Conservation (phyloP, 2,329 filamentous ascomycete species). For the Beauveria sp. region DNA sequence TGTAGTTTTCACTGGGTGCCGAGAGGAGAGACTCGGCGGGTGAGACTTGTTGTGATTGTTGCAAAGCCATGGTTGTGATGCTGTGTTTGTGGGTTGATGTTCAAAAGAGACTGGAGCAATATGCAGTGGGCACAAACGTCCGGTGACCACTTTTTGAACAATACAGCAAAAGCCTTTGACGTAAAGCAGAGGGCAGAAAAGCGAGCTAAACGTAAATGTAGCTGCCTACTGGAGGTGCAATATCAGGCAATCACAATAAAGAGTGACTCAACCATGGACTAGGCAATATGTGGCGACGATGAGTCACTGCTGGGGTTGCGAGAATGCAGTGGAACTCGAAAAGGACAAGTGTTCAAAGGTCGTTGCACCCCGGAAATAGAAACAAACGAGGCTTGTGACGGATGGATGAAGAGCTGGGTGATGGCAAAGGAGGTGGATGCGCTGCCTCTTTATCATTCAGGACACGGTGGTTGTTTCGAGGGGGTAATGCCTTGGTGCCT, state of each 20-base stretch:
- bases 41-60: slow-evolving; percentile 28
- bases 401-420: not conserved
- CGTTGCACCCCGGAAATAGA: slow-evolving; percentile 3
- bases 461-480: slow-evolving; percentile 19
- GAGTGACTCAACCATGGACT: slow-evolving; percentile 9
- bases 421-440: slow-evolving; percentile 17
- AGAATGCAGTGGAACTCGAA: slow-evolving; percentile 5
- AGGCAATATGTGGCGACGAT: slow-evolving; percentile 11
- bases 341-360: slow-evolving; percentile 23
- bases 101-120: not conserved
- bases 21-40: slow-evolving; percentile 48
- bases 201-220: not conserved
- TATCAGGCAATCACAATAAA: slow-evolving; percentile 11
- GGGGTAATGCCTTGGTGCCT: slow-evolving; percentile 17
- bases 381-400: not conserved
- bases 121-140: not conserved
- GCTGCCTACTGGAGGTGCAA: slow-evolving; percentile 9
- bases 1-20: slow-evolving; percentile 38
- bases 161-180: slow-evolving; percentile 3
- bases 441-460: slow-evolving; percentile 27
- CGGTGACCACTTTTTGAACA: not conserved
- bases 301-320: slow-evolving; percentile 16
- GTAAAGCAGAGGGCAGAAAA: slow-evolving; percentile 17
- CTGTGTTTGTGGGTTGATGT: slow-evolving; percentile 7
- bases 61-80: slow-evolving; percentile 5